Base-by-base conservation (phyloP, 495 filamentous ascomycete genomes). In the Jackrogersella minutella region DNA sequence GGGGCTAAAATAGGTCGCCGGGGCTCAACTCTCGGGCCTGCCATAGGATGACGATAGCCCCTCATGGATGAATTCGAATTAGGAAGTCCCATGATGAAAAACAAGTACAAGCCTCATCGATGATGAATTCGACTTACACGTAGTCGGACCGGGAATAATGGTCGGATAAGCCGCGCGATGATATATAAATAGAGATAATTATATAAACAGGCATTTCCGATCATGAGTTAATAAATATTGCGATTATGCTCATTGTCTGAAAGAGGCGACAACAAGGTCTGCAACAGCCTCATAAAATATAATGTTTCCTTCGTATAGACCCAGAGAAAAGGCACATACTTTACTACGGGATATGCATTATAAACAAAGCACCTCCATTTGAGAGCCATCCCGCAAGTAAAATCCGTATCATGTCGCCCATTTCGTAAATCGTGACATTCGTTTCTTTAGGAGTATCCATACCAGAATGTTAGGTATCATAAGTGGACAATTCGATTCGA, bases 121-220 rank as follows among this genome's bases (percentile, higher is more conserved):
- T 51, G 28, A 33, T 28, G 47, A 51, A 40, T 41, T n/a, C 8
- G 19, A 14, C 1, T 13, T 19, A 22, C 13, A 19, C 10, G 6
- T 30, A 55, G 34, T 36, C 10, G 19, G 17, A 0, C 36, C 13
- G 51, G 40, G 17, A 9, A 26, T 30, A 55, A 28, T 13, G 1
- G 0, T 30, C 21, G 21, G 36, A 17, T 8, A 8, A 26, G 21
- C 50, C 22, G 34, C 16, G n/a, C 9, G 33, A 36, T n/a, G n/a
- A n/a, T n/a, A 26, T 61, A 52, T 52, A 43, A 52, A 52, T 44
- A 61, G 58, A 61, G 16, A 17, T n/a, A 39, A 49, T 47, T 46
- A 26, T 26, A 46, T 7, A 46, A n/a, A 14, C 10, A 13, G 5
- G 2, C 21, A 24, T n/a, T n/a, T n/a, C n/a, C n/a, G n/a, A n/a